Evolutionary conservation across 768 basidiomycete genomes (phyloP).

Genomic region (Heimioporus sp.): DNA sequence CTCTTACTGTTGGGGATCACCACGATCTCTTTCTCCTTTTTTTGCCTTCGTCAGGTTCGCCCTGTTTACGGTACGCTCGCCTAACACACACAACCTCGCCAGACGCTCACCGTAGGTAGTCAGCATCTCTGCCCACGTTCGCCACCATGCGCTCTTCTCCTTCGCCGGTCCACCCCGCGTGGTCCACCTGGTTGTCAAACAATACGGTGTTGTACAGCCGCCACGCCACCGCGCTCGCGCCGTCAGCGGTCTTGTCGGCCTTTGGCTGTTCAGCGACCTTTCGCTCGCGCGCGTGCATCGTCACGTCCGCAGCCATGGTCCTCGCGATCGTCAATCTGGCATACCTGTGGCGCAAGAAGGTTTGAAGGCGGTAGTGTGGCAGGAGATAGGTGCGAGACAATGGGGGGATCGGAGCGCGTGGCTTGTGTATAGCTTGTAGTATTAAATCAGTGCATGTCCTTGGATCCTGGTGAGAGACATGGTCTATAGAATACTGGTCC

Average conservation of each 20-base stretch:
- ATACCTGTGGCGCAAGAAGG: constrained; percentile 45
- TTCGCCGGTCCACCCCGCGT: constrained; percentile 51
- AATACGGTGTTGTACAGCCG: constrained; percentile 56
- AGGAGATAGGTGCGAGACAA: constrained; percentile 38
- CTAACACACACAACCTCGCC: too few relatives aligned
- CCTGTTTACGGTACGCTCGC: constrained; percentile 3
- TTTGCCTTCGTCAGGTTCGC: constrained; percentile 34
- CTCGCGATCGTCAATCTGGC: constrained; percentile 37
- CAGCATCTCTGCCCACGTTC: constrained; percentile 35
- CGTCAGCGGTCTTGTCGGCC: constrained; percentile 61
- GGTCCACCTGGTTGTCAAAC: constrained; percentile 62
- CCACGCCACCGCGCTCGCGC: constrained; percentile 57
- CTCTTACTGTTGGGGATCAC: constrained; percentile 48
- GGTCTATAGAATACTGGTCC: too few relatives aligned
- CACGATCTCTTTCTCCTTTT: constrained; percentile 41
- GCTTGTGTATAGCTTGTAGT: constrained; percentile 51
- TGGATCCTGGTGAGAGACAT: too few relatives aligned
- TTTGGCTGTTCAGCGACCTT: constrained; percentile 54
- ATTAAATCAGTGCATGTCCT: too few relatives aligned
- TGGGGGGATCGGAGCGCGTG: constrained; percentile 54
- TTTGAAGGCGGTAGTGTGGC: constrained; percentile 40
- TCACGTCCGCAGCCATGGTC: constrained; percentile 40
- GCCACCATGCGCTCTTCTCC: constrained; percentile 57
- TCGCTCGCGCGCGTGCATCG: constrained; percentile 38
- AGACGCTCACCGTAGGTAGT: too few relatives aligned